Conservation (phyloP, 441 rosid species). For the Geranium incanum region DNA sequence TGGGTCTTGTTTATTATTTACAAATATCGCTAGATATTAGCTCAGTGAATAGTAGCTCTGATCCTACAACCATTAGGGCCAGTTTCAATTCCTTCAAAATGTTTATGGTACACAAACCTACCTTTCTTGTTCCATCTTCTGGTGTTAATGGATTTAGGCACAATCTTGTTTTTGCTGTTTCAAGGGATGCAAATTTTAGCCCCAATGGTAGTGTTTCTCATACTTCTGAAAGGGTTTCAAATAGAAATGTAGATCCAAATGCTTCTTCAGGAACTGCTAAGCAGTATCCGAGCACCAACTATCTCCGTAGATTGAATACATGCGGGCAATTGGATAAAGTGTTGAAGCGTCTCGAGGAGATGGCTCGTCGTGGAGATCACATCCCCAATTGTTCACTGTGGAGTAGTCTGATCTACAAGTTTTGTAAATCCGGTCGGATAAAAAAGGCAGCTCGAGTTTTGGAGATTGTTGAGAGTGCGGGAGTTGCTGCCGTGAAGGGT, state of each 20-base stretch:
- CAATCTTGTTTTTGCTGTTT: too few relatives aligned
- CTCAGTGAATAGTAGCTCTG: neutral
- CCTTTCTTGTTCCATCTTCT: too few relatives aligned
- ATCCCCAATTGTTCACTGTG: constrained; percentile 72
- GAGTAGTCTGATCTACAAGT: constrained; percentile 70
- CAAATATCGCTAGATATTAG: neutral
- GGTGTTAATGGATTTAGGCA: too few relatives aligned
- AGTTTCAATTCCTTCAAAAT: too few relatives aligned
- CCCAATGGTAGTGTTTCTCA: too few relatives aligned
- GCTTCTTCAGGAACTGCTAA: neutral
- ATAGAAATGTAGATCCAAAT: too few relatives aligned
- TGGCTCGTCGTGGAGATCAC: neutral
- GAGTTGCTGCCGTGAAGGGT: too few relatives aligned
- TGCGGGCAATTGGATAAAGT: neutral
- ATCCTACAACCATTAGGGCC: neutral
- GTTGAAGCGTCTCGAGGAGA: neutral
- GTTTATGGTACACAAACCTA: too few relatives aligned
- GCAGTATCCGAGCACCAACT: neutral
- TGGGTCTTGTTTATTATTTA: neutral
- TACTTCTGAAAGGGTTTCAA: too few relatives aligned
- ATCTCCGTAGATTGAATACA: neutral
- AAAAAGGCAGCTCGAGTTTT: constrained; percentile 78
- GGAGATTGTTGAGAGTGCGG: constrained; percentile 33
- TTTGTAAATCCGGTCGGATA: constrained; percentile 73
- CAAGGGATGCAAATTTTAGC: too few relatives aligned